Evolutionary conservation across 2,329 filamentous ascomycete species (phyloP).

Genomic region (Colletotrichum eremochloae): DNA sequence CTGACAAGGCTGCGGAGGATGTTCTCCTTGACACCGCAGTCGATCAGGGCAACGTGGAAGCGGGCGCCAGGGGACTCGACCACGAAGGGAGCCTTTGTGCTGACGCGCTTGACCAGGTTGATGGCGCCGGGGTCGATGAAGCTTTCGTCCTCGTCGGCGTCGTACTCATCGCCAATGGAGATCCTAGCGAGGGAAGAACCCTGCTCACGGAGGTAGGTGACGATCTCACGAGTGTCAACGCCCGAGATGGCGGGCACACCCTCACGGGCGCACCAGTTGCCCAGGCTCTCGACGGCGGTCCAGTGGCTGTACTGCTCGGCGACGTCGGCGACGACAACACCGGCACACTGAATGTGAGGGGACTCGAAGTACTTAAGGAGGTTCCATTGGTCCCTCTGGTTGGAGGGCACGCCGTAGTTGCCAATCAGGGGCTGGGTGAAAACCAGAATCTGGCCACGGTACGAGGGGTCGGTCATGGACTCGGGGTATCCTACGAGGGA

Average conservation of each 20-base stretch:
- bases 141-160: conserved; percentile 97
- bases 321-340: conserved; percentile 95
- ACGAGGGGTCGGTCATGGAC: conserved; percentile 89
- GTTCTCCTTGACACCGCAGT: conserved; percentile 99
- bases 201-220: conserved; percentile 95
- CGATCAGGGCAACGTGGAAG: conserved; percentile 93
- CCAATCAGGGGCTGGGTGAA: conserved; percentile 98
- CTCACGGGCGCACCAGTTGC: conserved; percentile 95
- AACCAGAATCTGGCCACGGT: conserved; percentile 95
- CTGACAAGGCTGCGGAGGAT: conserved; percentile 94
- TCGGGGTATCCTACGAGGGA: conserved; percentile 98
- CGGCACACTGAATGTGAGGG: conserved; percentile 95
- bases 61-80: conserved; percentile 86
- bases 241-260: conserved; percentile 96
- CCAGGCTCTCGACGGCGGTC: conserved; percentile 95
- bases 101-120: conserved; percentile 95
- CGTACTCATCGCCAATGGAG: conserved; percentile 96
- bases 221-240: conserved; percentile 96
- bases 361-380: conserved; percentile 98
- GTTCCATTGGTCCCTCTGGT: conserved; percentile 85
- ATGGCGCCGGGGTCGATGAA: conserved; percentile 96
- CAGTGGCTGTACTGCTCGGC: conserved; percentile 97
- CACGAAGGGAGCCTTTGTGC: conserved; percentile 98
- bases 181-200: conserved; percentile 96
- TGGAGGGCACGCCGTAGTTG: conserved; percentile 97